Conservation (phyloP, 1,284 basidiomycete genomes). For the Rhizopogon parksii region DNA sequence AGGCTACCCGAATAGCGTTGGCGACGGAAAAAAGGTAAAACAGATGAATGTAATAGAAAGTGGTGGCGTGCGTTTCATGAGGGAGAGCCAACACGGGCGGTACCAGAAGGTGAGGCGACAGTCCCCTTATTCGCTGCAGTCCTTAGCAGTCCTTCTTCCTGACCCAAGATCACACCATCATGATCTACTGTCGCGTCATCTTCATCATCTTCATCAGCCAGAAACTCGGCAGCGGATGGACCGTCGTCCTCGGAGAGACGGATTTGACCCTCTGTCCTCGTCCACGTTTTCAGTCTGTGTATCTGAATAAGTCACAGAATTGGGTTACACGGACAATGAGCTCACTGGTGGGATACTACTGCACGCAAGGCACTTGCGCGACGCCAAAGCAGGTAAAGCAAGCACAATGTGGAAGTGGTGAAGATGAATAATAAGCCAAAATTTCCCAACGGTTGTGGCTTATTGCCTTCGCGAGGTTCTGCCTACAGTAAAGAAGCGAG, state of each 20-base stretch:
- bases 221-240: constrained; percentile 57
- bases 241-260: constrained; percentile 69
- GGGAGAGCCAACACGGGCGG: background rate
- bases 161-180: constrained; percentile 22
- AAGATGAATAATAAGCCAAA: constrained; percentile 49
- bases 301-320: background rate
- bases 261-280: constrained; percentile 49
- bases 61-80: constrained; percentile 8
- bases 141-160: background rate
- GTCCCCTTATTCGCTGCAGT: background rate
- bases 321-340: constrained; percentile 5
- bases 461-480: constrained; percentile 57
- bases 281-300: constrained; percentile 58
- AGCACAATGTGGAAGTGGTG: constrained; percentile 53
- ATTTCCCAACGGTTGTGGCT: constrained; percentile 59
- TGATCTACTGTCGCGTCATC: constrained; percentile 21
- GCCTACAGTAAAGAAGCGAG: background rate
- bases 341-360: constrained; percentile 62
- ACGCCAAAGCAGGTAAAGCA: constrained; percentile 61
- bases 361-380: constrained; percentile 49
- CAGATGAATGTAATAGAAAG: background rate
- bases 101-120: background rate
- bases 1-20: constrained; percentile 2
- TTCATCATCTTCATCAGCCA: constrained; percentile 59
- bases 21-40: background rate